Base-by-base conservation (phyloP, 2,329 filamentous ascomycete species). In the Magnaporthiopsis poae region DNA sequence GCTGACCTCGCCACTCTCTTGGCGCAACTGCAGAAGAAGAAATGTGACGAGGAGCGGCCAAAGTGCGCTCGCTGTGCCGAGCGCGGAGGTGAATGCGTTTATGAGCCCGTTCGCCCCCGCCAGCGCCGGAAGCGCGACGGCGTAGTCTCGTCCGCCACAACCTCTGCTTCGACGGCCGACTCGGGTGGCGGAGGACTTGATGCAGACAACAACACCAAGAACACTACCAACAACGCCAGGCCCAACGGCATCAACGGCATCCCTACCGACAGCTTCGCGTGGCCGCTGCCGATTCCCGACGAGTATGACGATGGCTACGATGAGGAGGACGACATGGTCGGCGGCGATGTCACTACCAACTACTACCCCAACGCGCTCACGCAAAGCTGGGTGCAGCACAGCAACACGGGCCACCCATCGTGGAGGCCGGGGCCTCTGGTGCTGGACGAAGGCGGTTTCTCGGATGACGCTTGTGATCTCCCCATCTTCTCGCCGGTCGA, bases 1-100 rank as follows among this genome's bases (percentile, higher is more conserved):
- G 46, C 46, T 56, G 9, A 56, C 46, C 21, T 25, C n/a, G 46
- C 46, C 46, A 56, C 21, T 25, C 2, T 9, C 11, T 25, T 21
- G 46, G 56, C 21, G 27, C 5, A 60, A 21, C 27, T 11, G 69
- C 67, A 84, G 81, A 84, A 84, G 72, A 84, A 84, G 73, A 84
- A 84, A 74, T 84, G 82, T 71, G 81, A 84, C 71, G 82, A 84
- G 73, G 75, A 72, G 39, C 79, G 81, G 11, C 82, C 82, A 2
- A 74, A 76, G 61, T 84, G 82, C 69, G 75, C 79, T 33, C 80
- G 82, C 46, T 84, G 82, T 71, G 71, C 75, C 62, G 81, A 84
- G 72, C 77, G 78, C 61, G 77, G 77, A 66, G 75, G 81, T 63
- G 75, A 78, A 25, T 84, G 82, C 71, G 72, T 76, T 2, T 86